These are phyloP conservation scores for Auriscalpium vulgare DNA, from an alignment of 768 basidiomycete species.

Conservation along the genomic window DNA sequence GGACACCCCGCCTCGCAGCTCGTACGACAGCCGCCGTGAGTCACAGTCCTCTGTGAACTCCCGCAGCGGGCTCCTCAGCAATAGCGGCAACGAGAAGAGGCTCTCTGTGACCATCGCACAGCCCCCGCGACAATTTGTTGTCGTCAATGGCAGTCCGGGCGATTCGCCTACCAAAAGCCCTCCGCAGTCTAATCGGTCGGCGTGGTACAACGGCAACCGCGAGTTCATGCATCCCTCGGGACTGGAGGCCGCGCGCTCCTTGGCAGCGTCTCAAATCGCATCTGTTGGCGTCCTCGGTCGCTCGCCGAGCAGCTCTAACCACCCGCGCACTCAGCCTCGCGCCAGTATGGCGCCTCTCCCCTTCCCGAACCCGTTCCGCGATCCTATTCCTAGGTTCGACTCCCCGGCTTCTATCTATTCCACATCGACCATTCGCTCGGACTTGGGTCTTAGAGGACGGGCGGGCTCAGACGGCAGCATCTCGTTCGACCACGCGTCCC, in stretches of 20 bases:
- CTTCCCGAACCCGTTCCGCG: background rate
- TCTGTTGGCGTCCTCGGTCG: too few relatives aligned
- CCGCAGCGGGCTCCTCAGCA: background rate
- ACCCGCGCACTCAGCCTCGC: too few relatives aligned
- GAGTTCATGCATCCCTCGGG: too few relatives aligned
- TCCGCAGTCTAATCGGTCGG: too few relatives aligned
- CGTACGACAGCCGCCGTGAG: background rate
- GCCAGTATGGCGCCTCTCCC: background rate
- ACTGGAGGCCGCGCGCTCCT: too few relatives aligned
- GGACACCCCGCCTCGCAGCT: background rate
- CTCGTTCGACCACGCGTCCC: background rate
- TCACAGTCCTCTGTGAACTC: conserved; percentile 2
- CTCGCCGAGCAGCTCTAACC: too few relatives aligned
- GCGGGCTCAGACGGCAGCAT: background rate
- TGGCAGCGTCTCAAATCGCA: too few relatives aligned
- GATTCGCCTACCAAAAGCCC: too few relatives aligned
- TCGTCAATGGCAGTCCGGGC: background rate
- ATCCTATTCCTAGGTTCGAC: background rate
- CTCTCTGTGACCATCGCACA: background rate
- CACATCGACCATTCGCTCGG: background rate
- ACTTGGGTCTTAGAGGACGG: background rate
- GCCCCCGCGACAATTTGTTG: background rate
- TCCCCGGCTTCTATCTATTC: background rate
- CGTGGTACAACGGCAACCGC: too few relatives aligned
- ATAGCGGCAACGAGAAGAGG: background rate